Evolutionary conservation across 345 rosid genomes (phyloP), one percentile per base, ranked within the genome.

Genomic region (Geranium rotundifolium): DNA sequence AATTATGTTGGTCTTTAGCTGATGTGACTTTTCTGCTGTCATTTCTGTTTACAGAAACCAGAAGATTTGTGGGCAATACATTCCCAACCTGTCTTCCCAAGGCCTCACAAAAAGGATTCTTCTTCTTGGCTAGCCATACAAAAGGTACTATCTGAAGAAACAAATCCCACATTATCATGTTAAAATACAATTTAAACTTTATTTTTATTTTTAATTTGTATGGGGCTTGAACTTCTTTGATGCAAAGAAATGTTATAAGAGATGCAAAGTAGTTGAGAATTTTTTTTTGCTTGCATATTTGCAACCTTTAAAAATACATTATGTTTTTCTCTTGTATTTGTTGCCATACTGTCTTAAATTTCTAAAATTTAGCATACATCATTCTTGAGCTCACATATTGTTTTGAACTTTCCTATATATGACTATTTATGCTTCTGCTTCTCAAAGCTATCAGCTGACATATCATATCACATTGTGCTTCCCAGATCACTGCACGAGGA

Each of bases 41-140:
- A 9, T 46, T 46, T 46, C 3, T 46, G 52, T 62, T 76, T 79
- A 63, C 76, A 93, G 97, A 85, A 81, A 66, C 97, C 97, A 1
- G 97, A 93, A 63, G 97, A 93, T 78, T 73, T 93, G 76, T 93
- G 97, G 96, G 90, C 89, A 71, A 64, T 82, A 74, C 85, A 93
- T 75, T 88, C 99, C 61, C 76, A 66, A 59, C 86, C 87, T 17
- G 96, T 86, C 61, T 80, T 77, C 65, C 90, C 99, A 56, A 80
- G 81, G 60, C 97, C 99, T 75, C 99, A 93, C 79, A 83, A 73
- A 71, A 86, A 65, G 77, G 70, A 83, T 54, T 82, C 73, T 79
- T 64, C 84, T 65, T 79, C 81, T 65, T 93, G 99, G 99, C 64
- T 63, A 65, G 99, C 97, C 59, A 88, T 93, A 63, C 87, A 81